These are phyloP conservation scores for Solanum arcanum DNA, from an alignment of 257 asterid genomes.

Conservation along the genomic window DNA sequence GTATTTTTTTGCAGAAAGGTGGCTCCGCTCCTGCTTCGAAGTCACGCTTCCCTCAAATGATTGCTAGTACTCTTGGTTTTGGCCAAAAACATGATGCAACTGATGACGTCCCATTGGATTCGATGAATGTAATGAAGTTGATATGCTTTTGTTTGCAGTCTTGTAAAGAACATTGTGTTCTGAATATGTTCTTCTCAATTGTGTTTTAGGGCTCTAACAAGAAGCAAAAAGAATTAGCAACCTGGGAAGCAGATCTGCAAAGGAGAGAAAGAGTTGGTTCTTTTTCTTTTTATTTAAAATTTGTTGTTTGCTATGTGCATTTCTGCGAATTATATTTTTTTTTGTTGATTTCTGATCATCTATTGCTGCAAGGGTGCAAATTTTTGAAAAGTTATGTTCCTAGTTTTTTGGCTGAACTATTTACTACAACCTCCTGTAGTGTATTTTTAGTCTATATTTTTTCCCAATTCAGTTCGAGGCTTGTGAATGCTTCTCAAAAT, in stretches of 20 bases:
- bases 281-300: not conserved
- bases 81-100: conserved; percentile 97
- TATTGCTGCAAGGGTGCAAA: not conserved
- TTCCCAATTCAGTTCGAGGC: not conserved
- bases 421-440: not conserved
- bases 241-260: conserved; percentile 82
- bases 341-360: not conserved
- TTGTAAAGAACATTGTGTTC: not conserved
- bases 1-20: conserved; percentile 54
- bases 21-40: conserved; percentile 46
- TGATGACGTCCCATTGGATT: conserved; percentile 82
- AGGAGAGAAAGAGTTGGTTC: conserved; percentile 80
- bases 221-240: conserved; percentile 68
- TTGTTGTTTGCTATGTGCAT: not conserved
- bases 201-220: conserved; percentile 56
- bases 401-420: not conserved
- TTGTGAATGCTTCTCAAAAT: not conserved
- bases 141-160: not conserved
- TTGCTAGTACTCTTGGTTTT: conserved; percentile 79
- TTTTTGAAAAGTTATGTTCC: not conserved
- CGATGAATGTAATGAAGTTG: conserved; percentile 45
- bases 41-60: conserved; percentile 69
- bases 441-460: not conserved
- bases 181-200: conserved; percentile 2
- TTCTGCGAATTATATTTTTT: not conserved